Evolutionary conservation across 2,329 filamentous ascomycete species (phyloP), one percentile per base, ranked within the genome.

Genomic region (Chaetomiaceae sp.): DNA sequence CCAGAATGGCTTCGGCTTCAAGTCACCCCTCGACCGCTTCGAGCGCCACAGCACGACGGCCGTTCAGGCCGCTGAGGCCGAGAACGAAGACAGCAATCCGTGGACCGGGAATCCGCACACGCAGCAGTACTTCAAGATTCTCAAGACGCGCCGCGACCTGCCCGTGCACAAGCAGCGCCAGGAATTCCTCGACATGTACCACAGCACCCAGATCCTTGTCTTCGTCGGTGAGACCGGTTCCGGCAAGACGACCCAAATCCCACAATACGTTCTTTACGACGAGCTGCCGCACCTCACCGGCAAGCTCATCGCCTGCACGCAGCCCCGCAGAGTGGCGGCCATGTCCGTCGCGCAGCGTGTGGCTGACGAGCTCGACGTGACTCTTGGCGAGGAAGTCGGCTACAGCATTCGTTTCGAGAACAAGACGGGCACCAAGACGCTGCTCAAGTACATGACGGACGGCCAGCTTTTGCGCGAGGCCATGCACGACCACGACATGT

Each of bases 351-450:
- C 93, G 29, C 88, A 97, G 69, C 91, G 93, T 84, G 93, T 98
- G 26, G 89, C 94, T 22, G 83, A 95, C 62, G 93, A 98, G 70
- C 85, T 98, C 76, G 93, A 97, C 63, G 91, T 96, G 56, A 81
- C 78, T 49, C 77, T 98, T 20, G 93, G 93, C 49, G 83, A 96
- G 56, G 91, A 97, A 69, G 90, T 98, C 45, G 93, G 93, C 67
- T 98, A 97, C 73, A 97, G 88, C 66, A 97, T 98, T 65, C 88
- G 93, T 74, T 98, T 98, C 68, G 94, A 98, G 68, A 93, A 98
- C 66, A 86, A 83, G 71, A 97, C 93, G 1, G 79, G 86, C 41
- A 80, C 82, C 48, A 89, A 87, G 67, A 98, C 93, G 1, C 80
- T 94, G 51, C 79, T 98, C 64, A 98, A 98, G 74, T 98, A 98